Percentiles rank a stretch among this genome's conserved stretches.
Conservation (phyloP, 1,139 yeast genomes). For the Taphrina communis region DNA sequence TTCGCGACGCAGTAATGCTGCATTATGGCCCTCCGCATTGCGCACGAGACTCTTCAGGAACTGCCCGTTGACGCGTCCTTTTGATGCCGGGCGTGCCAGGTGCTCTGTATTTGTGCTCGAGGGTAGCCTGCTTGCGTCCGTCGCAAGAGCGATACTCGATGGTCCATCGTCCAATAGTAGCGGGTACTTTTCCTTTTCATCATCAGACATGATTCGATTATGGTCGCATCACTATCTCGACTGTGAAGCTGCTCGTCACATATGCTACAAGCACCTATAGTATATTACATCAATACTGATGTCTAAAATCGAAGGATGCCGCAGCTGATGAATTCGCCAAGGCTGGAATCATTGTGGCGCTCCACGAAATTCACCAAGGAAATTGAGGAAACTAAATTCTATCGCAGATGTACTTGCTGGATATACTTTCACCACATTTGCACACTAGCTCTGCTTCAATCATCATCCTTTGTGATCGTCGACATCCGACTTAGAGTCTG, state of each 20-base stretch:
- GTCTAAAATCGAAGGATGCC: too few relatives aligned
- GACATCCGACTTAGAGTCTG: too few relatives aligned
- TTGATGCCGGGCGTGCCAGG: conserved; percentile 2
- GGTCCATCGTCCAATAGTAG: conserved; percentile 31
- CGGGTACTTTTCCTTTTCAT: conserved; percentile 19
- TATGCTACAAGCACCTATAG: too few relatives aligned
- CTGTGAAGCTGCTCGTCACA: not conserved
- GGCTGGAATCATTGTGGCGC: too few relatives aligned
- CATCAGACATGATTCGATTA: not conserved
- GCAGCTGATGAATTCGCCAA: too few relatives aligned
- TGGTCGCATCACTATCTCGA: not conserved
- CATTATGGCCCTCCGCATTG: conserved; percentile 28
- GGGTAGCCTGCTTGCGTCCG: conserved; percentile 11
- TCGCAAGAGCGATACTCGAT: conserved; percentile 9
- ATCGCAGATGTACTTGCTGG: too few relatives aligned
- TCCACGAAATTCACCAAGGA: too few relatives aligned
- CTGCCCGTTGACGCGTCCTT: conserved; percentile 16
- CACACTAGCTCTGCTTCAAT: too few relatives aligned
- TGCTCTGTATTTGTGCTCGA: not conserved
- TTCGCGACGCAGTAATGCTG: conserved; percentile 15
- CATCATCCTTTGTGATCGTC: not conserved
- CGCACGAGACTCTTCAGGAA: conserved; percentile 27
- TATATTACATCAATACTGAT: too few relatives aligned
- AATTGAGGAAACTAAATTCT: too few relatives aligned
- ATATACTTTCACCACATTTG: too few relatives aligned